Conservation (phyloP, 108 stramenopile genomes). For the Nitzschia sp. region DNA sequence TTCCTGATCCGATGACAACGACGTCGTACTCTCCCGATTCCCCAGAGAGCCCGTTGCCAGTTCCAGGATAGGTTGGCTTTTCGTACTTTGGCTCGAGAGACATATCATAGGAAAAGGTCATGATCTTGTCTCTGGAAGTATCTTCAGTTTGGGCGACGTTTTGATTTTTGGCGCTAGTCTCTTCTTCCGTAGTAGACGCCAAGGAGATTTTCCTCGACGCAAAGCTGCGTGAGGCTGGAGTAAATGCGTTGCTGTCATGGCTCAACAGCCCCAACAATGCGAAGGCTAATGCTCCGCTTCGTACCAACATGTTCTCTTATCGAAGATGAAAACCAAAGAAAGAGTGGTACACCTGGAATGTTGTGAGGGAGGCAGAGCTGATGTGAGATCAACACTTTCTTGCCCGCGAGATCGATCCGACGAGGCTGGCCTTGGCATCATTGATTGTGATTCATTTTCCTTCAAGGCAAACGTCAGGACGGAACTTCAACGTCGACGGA, state of each 20-base stretch:
- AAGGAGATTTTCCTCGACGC: neutral
- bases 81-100: slow-evolving; percentile 83
- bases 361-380: too few species aligned
- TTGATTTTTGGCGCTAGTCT: slow-evolving; percentile 35
- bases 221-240: slow-evolving; percentile 10
- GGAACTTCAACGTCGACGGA: neutral
- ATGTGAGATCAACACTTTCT: too few species aligned
- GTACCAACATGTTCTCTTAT: neutral
- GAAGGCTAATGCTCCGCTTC: neutral
- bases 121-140: slow-evolving; percentile 84
- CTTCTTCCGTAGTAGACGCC: slow-evolving; percentile 22
- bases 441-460: too few species aligned
- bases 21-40: slow-evolving; percentile 84
- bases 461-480: too few species aligned
- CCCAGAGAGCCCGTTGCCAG: slow-evolving; percentile 83
- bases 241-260: slow-evolving; percentile 3
- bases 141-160: slow-evolving; percentile 88
- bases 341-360: too few species aligned
- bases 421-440: too few species aligned
- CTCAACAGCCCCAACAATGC: neutral
- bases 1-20: slow-evolving; percentile 87
- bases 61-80: slow-evolving; percentile 90
- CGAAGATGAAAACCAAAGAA: too few species aligned
- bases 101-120: slow-evolving; percentile 93
- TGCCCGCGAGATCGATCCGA: too few species aligned